Base-by-base conservation (phyloP, 1,139 yeast species). In the Zygotorulaspora mrakii region DNA sequence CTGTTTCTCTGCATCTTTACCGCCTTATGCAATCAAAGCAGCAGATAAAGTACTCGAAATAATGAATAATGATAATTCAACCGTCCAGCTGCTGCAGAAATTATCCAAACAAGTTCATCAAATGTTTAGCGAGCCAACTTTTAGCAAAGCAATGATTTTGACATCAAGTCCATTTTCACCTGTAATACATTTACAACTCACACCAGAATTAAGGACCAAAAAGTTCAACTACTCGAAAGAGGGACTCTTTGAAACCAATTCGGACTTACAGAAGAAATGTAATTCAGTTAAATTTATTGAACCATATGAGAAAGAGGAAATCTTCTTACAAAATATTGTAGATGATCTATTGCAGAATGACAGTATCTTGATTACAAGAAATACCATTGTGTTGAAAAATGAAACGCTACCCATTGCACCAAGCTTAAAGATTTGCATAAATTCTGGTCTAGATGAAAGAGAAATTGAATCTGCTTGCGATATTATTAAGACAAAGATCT, bases 1-100 rank as follows among this genome's bases (percentile, higher is more conserved):
- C 59, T 94, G 94, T 45, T 91, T 87, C 60, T 83, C 95, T 59
- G 99, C 99, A 7, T 78, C 96, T 2, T 75, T 91, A 61, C 97
- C 98, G 10, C 94, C 97, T 12, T 89, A 84, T 63, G 76, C 88
- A 35, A 95, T 95, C 1, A 76, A 73, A 43, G 81, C 80, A n/a
- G 77, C 82, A 0, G 74, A 85, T 2, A 74, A 74, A 39, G 80
- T 81, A 2, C 68, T 88, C 35, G 62, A 69, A 8, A 52, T 71
- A 22, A 65, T 79, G 50, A 68, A 68, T 35, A 49, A 57, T 14
- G 67, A 62, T 38, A 64, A 65, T 36, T 49, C 56, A 33, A 53
- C 60, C 29, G 55, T 71, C 14, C 39, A 50, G 5, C 45, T 51
- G 5, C 58, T 77, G 42, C 68, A 66, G 11, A 42, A 48, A 3